Base-by-base conservation (phyloP, 2,329 filamentous ascomycete species). In the Clonostachys solani region DNA sequence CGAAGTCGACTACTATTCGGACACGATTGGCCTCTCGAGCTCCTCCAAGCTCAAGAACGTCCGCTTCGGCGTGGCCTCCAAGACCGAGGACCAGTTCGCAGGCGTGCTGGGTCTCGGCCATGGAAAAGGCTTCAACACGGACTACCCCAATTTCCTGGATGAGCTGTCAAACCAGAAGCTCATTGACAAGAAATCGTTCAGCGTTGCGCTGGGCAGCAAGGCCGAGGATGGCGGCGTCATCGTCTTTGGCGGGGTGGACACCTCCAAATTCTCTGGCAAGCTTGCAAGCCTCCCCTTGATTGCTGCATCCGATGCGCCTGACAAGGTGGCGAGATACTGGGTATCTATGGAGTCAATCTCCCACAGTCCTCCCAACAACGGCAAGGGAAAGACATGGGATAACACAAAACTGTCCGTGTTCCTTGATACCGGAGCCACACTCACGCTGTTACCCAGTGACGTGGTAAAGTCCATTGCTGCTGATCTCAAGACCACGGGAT, bases 61-160 rank as follows among this genome's bases (percentile, higher is more conserved):
- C 45, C 80, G 84, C 56, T 86, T 88, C 50, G 84, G 84, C 50
- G 77, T 86, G 36, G 84, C 83, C n/a, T 76, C 74, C 37, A 55
- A 60, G 12, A 71, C 69, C 6, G 50, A 61, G 13, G 69, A 77
- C 50, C 69, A 77, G 51, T 77, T 75, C 49, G 67, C 74, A 1
- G 77, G 77, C 36, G 89, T 94, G 42, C 65, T 95, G 17, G 89
- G 89, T 18, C 84, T 94, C 47, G 89, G 89, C 19, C 89, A 89
- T 60, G 72, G 80, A 4, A 18, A 65, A 12, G 73, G 71, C 35
- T 53, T 69, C 45, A 76, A 71, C 23, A 73, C 69, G 3, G 56
- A 52, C 9, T 80, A 80, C 56, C 67, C 61, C 50, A 79, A 77
- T 58, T 72, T 80, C 47, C 55, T 80, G 52, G 77, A 80, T 59